A percentile compares a stretch with the other conserved stretches of the same genome.
Conservation (phyloP, 768 basidiomycete species). For the Crepidotus variabilis region DNA sequence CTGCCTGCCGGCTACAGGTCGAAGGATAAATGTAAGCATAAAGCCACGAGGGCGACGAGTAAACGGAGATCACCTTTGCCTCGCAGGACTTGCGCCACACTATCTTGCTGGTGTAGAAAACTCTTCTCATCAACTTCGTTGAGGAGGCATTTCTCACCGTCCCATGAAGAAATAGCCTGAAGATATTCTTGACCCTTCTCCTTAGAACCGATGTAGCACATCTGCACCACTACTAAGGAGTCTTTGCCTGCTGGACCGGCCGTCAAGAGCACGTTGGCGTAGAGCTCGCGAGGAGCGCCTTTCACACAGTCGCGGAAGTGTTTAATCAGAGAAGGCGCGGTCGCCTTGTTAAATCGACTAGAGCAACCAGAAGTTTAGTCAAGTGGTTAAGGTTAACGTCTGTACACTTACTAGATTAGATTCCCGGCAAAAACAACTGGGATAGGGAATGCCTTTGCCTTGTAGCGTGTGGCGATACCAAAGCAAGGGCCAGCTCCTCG, state of each 20-base stretch:
- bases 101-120: too few relatives aligned
- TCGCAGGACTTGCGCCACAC: too few relatives aligned
- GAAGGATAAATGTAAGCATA: too few relatives aligned
- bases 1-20: too few relatives aligned
- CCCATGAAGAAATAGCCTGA: too few relatives aligned
- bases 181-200: too few relatives aligned
- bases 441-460: slow-evolving; percentile 83
- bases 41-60: too few relatives aligned
- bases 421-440: slow-evolving; percentile 92
- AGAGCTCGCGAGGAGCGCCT: slow-evolving; percentile 80
- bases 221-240: slow-evolving; percentile 86
- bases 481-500: slow-evolving; percentile 81
- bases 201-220: slow-evolving; percentile 72
- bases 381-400: slow-evolving; percentile 1
- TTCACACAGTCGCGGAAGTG: slow-evolving; percentile 95
- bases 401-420: slow-evolving; percentile 77
- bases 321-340: slow-evolving; percentile 82
- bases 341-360: slow-evolving; percentile 86
- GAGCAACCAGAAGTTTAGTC: slow-evolving; percentile 10
- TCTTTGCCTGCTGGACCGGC: slow-evolving; percentile 83
- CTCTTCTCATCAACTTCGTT: too few relatives aligned
- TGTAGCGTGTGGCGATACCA: slow-evolving; percentile 87
- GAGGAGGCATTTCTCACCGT: too few relatives aligned
- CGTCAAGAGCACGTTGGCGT: slow-evolving; percentile 87
- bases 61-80: too few relatives aligned